A percentile compares a stretch with the other conserved stretches of the same genome.
Conservation (phyloP, 352 stramenopile genomes). For the Globisporangium rhizosaccharum region DNA sequence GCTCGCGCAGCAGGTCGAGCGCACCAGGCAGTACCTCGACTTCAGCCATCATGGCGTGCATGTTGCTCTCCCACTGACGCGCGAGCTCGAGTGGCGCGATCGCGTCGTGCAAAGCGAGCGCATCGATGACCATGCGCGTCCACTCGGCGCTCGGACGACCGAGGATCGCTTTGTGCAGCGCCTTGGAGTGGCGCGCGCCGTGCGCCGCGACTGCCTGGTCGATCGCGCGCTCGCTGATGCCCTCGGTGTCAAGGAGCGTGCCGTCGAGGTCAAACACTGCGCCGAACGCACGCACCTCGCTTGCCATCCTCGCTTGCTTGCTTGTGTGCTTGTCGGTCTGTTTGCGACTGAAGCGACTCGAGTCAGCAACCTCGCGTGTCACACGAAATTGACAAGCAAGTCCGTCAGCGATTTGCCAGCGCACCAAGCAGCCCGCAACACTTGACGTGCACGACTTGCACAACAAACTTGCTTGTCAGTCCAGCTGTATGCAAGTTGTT, state of each 20-base stretch:
- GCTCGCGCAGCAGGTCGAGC: conserved; percentile 33
- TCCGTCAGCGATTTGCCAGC: not conserved
- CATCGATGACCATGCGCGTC: conserved; percentile 68
- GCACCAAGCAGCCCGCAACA: not conserved
- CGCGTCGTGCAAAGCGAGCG: conserved; percentile 25
- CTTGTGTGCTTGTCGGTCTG: not conserved
- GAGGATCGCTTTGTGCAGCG: conserved; percentile 72
- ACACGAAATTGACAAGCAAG: not conserved
- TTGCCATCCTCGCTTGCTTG: conserved; percentile 8
- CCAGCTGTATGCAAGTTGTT: not conserved
- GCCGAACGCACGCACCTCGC: conserved; percentile 21
- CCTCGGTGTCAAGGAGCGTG: conserved; percentile 77
- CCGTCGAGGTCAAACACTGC: conserved; percentile 83
- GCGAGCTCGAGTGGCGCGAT: conserved; percentile 55
- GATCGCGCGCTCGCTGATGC: conserved; percentile 60
- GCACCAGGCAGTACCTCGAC: conserved; percentile 52
- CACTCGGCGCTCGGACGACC: conserved; percentile 61
- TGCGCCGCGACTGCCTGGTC: conserved; percentile 43
- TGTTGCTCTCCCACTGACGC: conserved; percentile 51
- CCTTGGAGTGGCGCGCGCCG: conserved; percentile 50
- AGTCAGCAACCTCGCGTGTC: not conserved
- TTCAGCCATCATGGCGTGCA: conserved; percentile 50
- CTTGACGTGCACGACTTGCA: no score
- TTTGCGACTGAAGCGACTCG: not conserved
- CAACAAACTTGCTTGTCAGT: not conserved